Evolutionary conservation across 2,329 filamentous ascomycete genomes (phyloP).

Genomic region (Clonostachys byssicola): DNA sequence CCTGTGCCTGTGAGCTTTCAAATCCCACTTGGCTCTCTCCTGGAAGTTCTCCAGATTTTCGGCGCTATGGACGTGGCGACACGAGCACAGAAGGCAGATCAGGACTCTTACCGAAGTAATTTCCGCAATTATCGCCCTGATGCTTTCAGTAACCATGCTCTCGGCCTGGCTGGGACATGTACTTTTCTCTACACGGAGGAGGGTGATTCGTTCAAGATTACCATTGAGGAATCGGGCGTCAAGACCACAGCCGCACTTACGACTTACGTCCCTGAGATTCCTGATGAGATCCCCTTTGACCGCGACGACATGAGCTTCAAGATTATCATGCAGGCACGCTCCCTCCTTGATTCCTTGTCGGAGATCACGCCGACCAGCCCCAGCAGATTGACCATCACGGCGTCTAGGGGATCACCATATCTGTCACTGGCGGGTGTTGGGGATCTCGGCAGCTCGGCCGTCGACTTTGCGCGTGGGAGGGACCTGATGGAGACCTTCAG

Average conservation of each 20-base stretch:
- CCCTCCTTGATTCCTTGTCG: constrained; percentile 66
- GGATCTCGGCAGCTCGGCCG: constrained; percentile 56
- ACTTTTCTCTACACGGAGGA: constrained; percentile 71
- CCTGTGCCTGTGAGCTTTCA: constrained; percentile 67
- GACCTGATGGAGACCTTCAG: constrained; percentile 73
- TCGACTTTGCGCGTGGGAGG: constrained; percentile 62
- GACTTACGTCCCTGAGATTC: constrained; percentile 74
- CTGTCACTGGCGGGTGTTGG: constrained; percentile 66
- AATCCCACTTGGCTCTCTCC: constrained; percentile 78
- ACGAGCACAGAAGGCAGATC: constrained; percentile 52
- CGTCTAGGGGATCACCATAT: constrained; percentile 61
- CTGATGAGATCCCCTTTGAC: constrained; percentile 84
- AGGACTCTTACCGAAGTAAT: constrained; percentile 58
- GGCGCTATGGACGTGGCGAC: constrained; percentile 70
- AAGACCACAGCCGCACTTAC: constrained; percentile 86
- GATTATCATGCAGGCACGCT: constrained; percentile 83
- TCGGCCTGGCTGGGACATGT: constrained; percentile 83
- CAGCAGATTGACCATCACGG: constrained; percentile 64
- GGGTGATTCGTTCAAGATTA: constrained; percentile 78
- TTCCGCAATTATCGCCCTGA: constrained; percentile 60
- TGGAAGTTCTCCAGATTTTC: constrained; percentile 95
- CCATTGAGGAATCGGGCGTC: constrained; percentile 80
- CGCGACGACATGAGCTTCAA: constrained; percentile 79
- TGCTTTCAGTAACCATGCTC: constrained; percentile 77
- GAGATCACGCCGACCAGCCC: constrained; percentile 71